Evolutionary conservation across 805 yeast species (phyloP).

Genomic region (Cyberlindnera suaveolens): DNA sequence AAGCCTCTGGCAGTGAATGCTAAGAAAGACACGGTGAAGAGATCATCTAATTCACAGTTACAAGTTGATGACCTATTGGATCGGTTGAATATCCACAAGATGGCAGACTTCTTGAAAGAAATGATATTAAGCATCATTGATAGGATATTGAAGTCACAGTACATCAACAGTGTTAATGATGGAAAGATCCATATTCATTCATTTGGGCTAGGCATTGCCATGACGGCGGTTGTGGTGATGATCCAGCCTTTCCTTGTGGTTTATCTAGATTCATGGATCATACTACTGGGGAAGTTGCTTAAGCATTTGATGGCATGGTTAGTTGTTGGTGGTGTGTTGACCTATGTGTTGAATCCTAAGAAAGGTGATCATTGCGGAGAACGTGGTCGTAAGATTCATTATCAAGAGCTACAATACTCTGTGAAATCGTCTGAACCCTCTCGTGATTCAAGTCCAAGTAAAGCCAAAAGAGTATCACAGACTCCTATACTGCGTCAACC

Average conservation of each 20-base stretch:
- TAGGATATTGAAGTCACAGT: slow-evolving; percentile 14
- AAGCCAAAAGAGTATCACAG: background rate
- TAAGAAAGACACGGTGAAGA: background rate
- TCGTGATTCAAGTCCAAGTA: slow-evolving; percentile 6
- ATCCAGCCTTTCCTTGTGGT: slow-evolving; percentile 20
- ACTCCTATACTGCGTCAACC: background rate
- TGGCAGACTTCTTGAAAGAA: slow-evolving; percentile 1
- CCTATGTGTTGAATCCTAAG: slow-evolving; percentile 12
- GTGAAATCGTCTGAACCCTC: slow-evolving; percentile 12
- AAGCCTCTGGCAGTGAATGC: background rate
- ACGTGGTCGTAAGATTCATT: slow-evolving; percentile 1
- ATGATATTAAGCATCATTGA: background rate
- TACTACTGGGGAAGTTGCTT: slow-evolving; percentile 14
- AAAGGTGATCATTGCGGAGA: background rate
- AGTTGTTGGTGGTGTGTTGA: slow-evolving; percentile 12
- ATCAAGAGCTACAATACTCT: slow-evolving; percentile 17
- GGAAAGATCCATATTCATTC: slow-evolving; percentile 24
- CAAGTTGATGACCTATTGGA: slow-evolving; percentile 13
- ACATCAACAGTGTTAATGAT: slow-evolving; percentile 16
- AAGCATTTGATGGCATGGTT: slow-evolving; percentile 15
- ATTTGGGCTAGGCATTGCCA: slow-evolving; percentile 18
- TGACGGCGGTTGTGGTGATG: slow-evolving; percentile 12
- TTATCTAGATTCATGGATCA: slow-evolving; percentile 21
- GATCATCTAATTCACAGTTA: background rate
- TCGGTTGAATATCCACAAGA: slow-evolving; percentile 7